Evolutionary conservation across 2,329 filamentous ascomycete species (phyloP).

Genomic region (Fusarium caatingaense): DNA sequence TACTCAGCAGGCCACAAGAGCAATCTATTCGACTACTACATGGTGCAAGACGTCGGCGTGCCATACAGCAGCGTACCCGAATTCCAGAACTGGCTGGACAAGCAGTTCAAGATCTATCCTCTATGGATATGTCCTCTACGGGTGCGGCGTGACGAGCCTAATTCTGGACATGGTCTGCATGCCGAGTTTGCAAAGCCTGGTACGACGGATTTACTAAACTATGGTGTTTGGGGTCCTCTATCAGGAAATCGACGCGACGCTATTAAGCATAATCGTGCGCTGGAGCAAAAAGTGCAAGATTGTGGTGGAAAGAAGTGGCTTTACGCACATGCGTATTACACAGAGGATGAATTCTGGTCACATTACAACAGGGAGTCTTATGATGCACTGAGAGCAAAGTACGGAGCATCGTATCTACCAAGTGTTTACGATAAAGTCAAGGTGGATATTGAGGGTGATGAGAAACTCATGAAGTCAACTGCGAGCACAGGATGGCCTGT

Average conservation of each 20-base stretch:
- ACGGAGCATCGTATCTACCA: slow-evolving; percentile 68
- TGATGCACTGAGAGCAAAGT: slow-evolving; percentile 67
- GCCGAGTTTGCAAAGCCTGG: slow-evolving; percentile 56
- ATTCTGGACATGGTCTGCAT: slow-evolving; percentile 60
- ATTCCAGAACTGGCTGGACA: slow-evolving; percentile 62
- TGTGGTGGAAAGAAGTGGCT: slow-evolving; percentile 76
- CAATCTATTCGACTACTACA: slow-evolving; percentile 68
- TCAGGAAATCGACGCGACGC: slow-evolving; percentile 58
- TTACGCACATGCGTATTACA: slow-evolving; percentile 77
- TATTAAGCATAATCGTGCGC: slow-evolving; percentile 65
- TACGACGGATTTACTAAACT: slow-evolving; percentile 64
- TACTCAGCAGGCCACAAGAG: slow-evolving; percentile 74
- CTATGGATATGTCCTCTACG: slow-evolving; percentile 68
- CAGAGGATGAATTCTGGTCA: slow-evolving; percentile 74
- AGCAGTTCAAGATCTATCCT: slow-evolving; percentile 61
- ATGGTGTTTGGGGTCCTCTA: slow-evolving; percentile 70
- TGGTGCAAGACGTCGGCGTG: slow-evolving; percentile 73
- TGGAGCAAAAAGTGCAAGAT: slow-evolving; percentile 69
- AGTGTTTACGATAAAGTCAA: slow-evolving; percentile 76
- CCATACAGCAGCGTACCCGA: slow-evolving; percentile 56
- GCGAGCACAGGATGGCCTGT: slow-evolving; percentile 56
- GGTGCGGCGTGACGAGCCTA: slow-evolving; percentile 55
- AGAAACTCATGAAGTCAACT: slow-evolving; percentile 48
- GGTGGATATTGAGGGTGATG: slow-evolving; percentile 56
- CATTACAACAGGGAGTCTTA: slow-evolving; percentile 71